phyloP scores from a whole-genome alignment of 169 alveolate genomes.

The Plasmodium berghei region DNA sequence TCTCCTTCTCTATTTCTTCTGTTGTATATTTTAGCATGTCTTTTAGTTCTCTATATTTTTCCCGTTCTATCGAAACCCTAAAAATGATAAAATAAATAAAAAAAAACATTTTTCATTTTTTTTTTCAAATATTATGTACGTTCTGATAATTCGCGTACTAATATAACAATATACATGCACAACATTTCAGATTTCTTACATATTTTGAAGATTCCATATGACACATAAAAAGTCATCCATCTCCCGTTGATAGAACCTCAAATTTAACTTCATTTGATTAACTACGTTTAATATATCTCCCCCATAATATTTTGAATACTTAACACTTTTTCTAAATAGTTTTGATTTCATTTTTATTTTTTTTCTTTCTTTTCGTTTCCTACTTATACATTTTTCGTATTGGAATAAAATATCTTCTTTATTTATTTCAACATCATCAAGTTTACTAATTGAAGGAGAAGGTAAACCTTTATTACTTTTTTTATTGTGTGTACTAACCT shows the following conservation, averaged over 20 bases:
- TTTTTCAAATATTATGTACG: not conserved
- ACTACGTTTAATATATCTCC: conserved; percentile 18
- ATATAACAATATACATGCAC: not conserved
- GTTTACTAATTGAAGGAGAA: conserved; percentile 9
- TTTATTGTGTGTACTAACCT: conserved; percentile 1
- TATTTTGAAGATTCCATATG: conserved; percentile 67
- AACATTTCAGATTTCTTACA: conserved; percentile 14
- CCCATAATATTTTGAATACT: conserved; percentile 29
- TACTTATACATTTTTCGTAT: conserved; percentile 41
- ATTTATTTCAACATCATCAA: conserved; percentile 13
- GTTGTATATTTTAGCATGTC: conserved; percentile 74
- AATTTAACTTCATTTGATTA: conserved; percentile 40
- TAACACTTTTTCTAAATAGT: conserved; percentile 51
- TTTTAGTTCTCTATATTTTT: conserved; percentile 55
- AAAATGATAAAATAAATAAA: not conserved
- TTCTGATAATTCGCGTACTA: not conserved
- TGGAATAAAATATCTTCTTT: conserved; percentile 36
- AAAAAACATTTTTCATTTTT: conserved; percentile 3
- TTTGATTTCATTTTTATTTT: conserved; percentile 20
- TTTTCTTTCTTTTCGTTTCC: conserved; percentile 34
- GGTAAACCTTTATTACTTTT: not conserved
- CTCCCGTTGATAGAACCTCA: conserved; percentile 68
- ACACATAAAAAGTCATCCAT: conserved; percentile 56
- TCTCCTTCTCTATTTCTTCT: conserved; percentile 72
- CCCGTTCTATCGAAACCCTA: conserved; percentile 68